A percentile compares a stretch with the other conserved stretches of the same genome.
Conservation (phyloP, 2,329 filamentous ascomycete species). For the Colletotrichum godetiae region DNA sequence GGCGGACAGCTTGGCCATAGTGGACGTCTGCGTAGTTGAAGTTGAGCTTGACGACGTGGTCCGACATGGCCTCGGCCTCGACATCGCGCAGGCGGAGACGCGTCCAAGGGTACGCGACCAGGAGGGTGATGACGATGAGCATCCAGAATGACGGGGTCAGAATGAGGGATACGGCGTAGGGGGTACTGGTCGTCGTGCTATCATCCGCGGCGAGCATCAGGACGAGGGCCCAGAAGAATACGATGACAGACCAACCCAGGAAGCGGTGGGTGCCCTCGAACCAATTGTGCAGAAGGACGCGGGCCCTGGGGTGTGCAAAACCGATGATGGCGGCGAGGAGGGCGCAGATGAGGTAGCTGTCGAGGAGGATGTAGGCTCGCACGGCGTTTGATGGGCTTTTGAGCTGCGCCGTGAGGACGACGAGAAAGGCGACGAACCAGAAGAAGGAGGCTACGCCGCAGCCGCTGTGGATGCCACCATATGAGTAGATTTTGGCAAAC, state of each 20-base stretch:
- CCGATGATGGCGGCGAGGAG: constrained; percentile 70
- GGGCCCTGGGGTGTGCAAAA: constrained; percentile 73
- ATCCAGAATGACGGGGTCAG: constrained; percentile 71
- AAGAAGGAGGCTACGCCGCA: constrained; percentile 60
- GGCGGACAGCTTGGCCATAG: constrained; percentile 66
- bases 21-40: constrained; percentile 73
- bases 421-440: constrained; percentile 60
- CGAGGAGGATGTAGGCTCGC: constrained; percentile 45
- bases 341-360: constrained; percentile 68
- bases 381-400: constrained; percentile 51
- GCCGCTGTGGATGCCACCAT: constrained; percentile 63
- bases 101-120: constrained; percentile 79
- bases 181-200: constrained; percentile 45
- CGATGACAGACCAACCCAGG: constrained; percentile 75
- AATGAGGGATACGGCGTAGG: constrained; percentile 50
- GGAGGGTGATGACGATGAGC: constrained; percentile 70
- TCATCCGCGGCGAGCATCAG: constrained; percentile 63
- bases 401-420: constrained; percentile 40
- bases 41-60: constrained; percentile 78
- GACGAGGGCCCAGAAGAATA: constrained; percentile 71
- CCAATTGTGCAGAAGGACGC: constrained; percentile 71
- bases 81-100: constrained; percentile 76
- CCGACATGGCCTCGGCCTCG: constrained; percentile 73
- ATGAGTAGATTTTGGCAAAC: constrained; percentile 63
- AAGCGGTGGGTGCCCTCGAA: constrained; percentile 81